These are phyloP conservation scores for Kodamaea jinghongensis DNA, from an alignment of 805 yeast genomes.

Conservation along the genomic window DNA sequence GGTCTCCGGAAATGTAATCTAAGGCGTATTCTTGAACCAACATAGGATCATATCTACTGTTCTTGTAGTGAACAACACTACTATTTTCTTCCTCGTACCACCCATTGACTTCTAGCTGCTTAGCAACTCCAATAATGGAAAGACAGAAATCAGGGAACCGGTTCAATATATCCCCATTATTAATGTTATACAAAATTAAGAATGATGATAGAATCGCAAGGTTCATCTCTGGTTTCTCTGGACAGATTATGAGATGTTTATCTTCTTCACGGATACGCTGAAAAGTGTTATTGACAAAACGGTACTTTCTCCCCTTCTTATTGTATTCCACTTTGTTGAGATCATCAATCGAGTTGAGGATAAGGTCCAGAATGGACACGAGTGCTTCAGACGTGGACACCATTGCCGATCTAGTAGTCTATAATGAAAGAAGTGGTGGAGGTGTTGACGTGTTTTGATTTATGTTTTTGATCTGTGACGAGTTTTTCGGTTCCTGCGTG, in stretches of 20 bases:
- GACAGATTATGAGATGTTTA: slow-evolving; percentile 45
- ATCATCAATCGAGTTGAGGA: slow-evolving; percentile 32
- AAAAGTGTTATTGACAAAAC: slow-evolving; percentile 46
- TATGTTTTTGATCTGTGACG: too few species aligned
- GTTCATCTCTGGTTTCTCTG: slow-evolving; percentile 25
- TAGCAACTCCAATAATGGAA: slow-evolving; percentile 48
- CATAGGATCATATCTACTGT: slow-evolving; percentile 33
- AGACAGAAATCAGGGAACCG: slow-evolving; percentile 43
- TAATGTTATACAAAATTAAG: slow-evolving; percentile 35
- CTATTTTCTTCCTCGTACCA: slow-evolving; percentile 51
- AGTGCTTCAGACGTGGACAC: slow-evolving; percentile 33
- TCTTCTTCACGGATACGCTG: slow-evolving; percentile 48
- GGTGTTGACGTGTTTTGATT: too few species aligned
- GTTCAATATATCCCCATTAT: slow-evolving; percentile 34
- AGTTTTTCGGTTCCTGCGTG: too few species aligned
- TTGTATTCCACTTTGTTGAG: slow-evolving; percentile 35
- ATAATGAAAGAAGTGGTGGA: too few species aligned
- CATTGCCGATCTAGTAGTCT: slow-evolving; percentile 8
- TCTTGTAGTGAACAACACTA: slow-evolving; percentile 35
- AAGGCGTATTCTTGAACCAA: slow-evolving; percentile 30
- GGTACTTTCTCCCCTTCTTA: slow-evolving; percentile 49
- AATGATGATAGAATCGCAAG: slow-evolving; percentile 44
- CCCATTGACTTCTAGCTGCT: slow-evolving; percentile 44
- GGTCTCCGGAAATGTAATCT: slow-evolving; percentile 20
- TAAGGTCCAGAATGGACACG: slow-evolving; percentile 32